Percentiles rank a stretch among this genome's conserved stretches.
phyloP scores from a whole-genome alignment of 176 grass and related monocot species.

The Zoysia japonica region DNA sequence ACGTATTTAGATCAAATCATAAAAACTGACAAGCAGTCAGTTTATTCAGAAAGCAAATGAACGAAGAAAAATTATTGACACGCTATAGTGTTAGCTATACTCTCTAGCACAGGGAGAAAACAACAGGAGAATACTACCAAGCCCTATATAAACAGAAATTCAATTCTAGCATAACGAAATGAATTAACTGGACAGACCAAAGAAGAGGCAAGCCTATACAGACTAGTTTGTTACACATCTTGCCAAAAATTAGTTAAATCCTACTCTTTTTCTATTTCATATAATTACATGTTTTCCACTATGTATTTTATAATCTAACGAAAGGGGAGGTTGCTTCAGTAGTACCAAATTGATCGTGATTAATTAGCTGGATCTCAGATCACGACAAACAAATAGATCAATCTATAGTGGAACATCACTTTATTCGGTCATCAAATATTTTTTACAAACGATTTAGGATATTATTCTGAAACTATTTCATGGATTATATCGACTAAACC shows the following conservation, averaged over 20 bases:
- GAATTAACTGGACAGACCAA: neutral
- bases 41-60: neutral
- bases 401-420: constrained; percentile 25
- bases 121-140: neutral
- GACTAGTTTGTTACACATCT: neutral
- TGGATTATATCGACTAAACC: neutral
- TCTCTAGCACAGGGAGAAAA: constrained; percentile 5
- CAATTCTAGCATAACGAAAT: constrained; percentile 6
- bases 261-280: constrained; percentile 9
- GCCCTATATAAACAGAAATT: neutral
- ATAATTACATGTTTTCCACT: constrained; percentile 14
- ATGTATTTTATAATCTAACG: constrained; percentile 4
- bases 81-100: neutral
- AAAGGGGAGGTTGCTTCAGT: constrained; percentile 20
- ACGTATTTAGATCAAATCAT: neutral
- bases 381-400: constrained; percentile 43
- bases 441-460: neutral
- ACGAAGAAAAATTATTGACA: constrained; percentile 4
- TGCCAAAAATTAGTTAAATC: neutral
- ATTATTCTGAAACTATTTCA: neutral
- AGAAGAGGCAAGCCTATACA: neutral
- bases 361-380: constrained; percentile 35
- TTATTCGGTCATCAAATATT: constrained; percentile 6
- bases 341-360: constrained; percentile 13
- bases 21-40: neutral